A percentile compares a stretch with the other conserved stretches of the same genome.
These are phyloP conservation scores for Stromatinia cepivora DNA, from an alignment of 2,329 filamentous ascomycete species.

Conservation along the genomic window DNA sequence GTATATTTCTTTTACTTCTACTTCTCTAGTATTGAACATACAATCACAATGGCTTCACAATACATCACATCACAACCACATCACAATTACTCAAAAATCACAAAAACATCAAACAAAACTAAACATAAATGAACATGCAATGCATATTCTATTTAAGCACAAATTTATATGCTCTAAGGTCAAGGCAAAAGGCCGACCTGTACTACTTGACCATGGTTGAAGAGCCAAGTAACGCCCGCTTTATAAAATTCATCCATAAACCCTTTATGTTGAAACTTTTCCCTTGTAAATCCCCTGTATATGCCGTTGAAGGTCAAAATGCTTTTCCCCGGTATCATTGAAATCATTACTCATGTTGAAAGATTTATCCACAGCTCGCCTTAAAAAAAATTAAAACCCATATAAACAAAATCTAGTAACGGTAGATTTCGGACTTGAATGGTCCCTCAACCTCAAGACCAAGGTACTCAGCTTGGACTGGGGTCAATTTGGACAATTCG, in stretches of 20 bases:
- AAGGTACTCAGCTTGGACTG: constrained; percentile 92
- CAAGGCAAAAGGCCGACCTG: constrained; percentile 38
- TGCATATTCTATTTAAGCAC: constrained; percentile 28
- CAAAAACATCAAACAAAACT: neutral
- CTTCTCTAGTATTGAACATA: too few relatives aligned
- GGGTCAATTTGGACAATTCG: constrained; percentile 83
- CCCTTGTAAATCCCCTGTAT: constrained; percentile 36
- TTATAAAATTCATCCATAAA: constrained; percentile 31
- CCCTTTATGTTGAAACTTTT: constrained; percentile 43
- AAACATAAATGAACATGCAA: constrained; percentile 22
- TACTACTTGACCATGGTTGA: constrained; percentile 44
- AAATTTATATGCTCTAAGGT: constrained; percentile 32
- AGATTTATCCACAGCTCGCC: constrained; percentile 32
- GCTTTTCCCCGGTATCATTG: constrained; percentile 57
- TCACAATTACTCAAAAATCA: neutral
- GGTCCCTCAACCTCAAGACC: constrained; percentile 82
- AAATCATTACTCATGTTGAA: constrained; percentile 54
- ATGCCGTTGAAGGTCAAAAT: constrained; percentile 65
- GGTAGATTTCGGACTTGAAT: constrained; percentile 85
- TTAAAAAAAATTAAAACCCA: constrained; percentile 29
- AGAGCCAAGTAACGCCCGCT: constrained; percentile 45
- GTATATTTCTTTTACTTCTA: too few relatives aligned
- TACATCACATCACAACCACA: neutral
- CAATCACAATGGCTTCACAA: neutral
- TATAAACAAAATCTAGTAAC: constrained; percentile 40